Evolutionary conservation across 495 filamentous ascomycete genomes (phyloP).

Genomic region (Hyaloscypha variabilis): DNA sequence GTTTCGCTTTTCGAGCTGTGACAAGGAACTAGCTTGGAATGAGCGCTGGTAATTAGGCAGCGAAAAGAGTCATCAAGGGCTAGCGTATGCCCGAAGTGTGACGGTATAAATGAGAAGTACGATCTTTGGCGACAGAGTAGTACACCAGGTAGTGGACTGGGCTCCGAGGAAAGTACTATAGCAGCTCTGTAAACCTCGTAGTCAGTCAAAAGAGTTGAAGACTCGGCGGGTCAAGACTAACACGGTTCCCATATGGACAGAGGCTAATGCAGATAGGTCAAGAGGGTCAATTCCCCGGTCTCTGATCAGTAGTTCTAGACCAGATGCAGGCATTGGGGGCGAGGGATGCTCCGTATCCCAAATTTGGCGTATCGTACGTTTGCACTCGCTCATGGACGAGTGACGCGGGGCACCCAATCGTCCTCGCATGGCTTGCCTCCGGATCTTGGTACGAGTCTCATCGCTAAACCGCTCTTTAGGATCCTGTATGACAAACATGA

Average conservation of each 20-base stretch:
- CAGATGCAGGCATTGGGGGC: slow-evolving; percentile 16
- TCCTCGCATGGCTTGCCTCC: slow-evolving; percentile 35
- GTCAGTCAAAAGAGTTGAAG: background rate
- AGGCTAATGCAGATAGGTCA: slow-evolving; percentile 19
- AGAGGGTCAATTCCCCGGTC: slow-evolving; percentile 19
- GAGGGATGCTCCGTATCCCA: background rate
- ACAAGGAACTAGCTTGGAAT: slow-evolving; percentile 14
- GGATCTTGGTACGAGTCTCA: slow-evolving; percentile 28
- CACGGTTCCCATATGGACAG: slow-evolving; percentile 19
- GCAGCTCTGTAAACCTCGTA: background rate
- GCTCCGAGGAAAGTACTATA: slow-evolving; percentile 8
- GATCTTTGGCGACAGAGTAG: slow-evolving; percentile 23
- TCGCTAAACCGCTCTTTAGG: slow-evolving; percentile 18
- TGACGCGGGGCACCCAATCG: slow-evolving; percentile 22
- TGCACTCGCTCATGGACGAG: slow-evolving; percentile 19
- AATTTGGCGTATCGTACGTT: slow-evolving; percentile 12
- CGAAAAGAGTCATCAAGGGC: slow-evolving; percentile 22
- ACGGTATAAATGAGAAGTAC: slow-evolving; percentile 16
- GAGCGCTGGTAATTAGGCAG: slow-evolving; percentile 20
- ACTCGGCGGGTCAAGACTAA: slow-evolving; percentile 1
- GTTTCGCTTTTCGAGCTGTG: slow-evolving; percentile 2
- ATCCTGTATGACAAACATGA: slow-evolving; percentile 22
- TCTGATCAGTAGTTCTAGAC: slow-evolving; percentile 15
- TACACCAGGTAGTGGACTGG: slow-evolving; percentile 14
- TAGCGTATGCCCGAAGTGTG: slow-evolving; percentile 15